Base-by-base conservation (phyloP, 306 rosid genomes). In the Medicago lupulina region DNA sequence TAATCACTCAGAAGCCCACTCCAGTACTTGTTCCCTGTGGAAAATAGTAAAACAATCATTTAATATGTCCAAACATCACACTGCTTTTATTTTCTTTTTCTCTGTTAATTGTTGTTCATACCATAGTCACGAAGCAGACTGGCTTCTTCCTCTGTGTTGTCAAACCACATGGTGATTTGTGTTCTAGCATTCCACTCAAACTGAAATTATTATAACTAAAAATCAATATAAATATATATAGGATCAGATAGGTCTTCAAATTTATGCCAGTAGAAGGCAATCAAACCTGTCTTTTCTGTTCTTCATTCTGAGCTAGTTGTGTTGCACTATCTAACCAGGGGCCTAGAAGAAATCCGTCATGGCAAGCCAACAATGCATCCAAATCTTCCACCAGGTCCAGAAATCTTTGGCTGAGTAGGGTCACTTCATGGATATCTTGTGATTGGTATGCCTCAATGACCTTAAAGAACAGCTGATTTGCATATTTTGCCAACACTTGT, bases 101-200 rank as follows among this genome's bases (percentile, higher is more conserved):
- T 36, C 44, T 46, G 55, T 66, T 57, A 66, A 62, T 8, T 54
- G 49, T 66, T 47, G 40, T 58, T 59, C 80, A 38, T 88, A 93
- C 98, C 98, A 6, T 93, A 93, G 79, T 93, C 96, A 8, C 86
- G 95, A 71, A 93, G 98, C 70, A 93, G 84, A 76, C 98, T 91
- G 50, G 98, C 88, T 78, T 89, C 93, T 55, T 86, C 89, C 51
- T 84, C 77, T 19, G 91, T 63, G 93, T 89, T 93, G 89, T 93
- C 98, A 55, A 84, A 89, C 97, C 98, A 93, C 98, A 93, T 93
- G 60, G 98, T 93, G 84, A 93, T 88, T 84, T 93, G 97, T 54
- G 96, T 91, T 86, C 96, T 91, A 62, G 96, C 97, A 80, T 91
- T 93, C 96, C 98, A 93, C 84, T 93, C 98, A 80, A 75, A 93